Conservation (phyloP, 2,329 filamentous ascomycete genomes). For the Xylariaceae sp. region DNA sequence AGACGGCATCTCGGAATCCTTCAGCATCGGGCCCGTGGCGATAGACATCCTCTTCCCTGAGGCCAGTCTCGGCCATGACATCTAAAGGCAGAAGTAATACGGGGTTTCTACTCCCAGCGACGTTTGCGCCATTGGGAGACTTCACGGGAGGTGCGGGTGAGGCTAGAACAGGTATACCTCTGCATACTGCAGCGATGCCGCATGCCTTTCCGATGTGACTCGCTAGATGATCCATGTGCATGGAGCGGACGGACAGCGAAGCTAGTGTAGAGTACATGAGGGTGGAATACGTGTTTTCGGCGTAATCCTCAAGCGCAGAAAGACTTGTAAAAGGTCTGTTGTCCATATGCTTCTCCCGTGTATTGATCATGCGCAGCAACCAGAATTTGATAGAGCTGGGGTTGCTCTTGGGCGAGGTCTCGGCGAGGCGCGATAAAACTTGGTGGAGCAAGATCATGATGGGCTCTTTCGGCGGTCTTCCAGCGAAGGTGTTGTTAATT, state of each 20-base stretch:
- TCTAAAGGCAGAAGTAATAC: conserved; percentile 83
- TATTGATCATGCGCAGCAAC: conserved; percentile 78
- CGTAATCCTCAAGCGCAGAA: conserved; percentile 81
- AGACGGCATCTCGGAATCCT: conserved; percentile 87
- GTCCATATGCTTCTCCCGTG: conserved; percentile 81
- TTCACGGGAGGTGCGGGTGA: conserved; percentile 67
- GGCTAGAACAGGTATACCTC: conserved; percentile 87
- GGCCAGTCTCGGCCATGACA: conserved; percentile 80
- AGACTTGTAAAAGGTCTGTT: conserved; percentile 82
- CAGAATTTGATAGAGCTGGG: conserved; percentile 70
- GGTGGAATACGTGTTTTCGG: conserved; percentile 93
- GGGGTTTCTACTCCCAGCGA: conserved; percentile 50
- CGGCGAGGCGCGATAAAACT: conserved; percentile 68
- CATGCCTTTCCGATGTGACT: conserved; percentile 95
- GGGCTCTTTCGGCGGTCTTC: conserved; percentile 84
- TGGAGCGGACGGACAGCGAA: conserved; percentile 76
- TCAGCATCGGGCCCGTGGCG: conserved; percentile 78
- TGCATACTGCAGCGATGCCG: conserved; percentile 85
- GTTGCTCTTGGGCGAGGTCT: conserved; percentile 47
- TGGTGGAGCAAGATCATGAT: conserved; percentile 84
- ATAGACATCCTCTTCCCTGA: conserved; percentile 90
- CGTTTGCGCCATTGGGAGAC: conserved; percentile 49
- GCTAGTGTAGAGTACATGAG: conserved; percentile 88
- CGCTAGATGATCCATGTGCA: conserved; percentile 90
- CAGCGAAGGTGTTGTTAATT: conserved; percentile 77